Percentiles rank a stretch among this genome's conserved stretches.
phyloP scores from a whole-genome alignment of 2,329 filamentous ascomycete species.

The Colletotrichum tamarilloi region DNA sequence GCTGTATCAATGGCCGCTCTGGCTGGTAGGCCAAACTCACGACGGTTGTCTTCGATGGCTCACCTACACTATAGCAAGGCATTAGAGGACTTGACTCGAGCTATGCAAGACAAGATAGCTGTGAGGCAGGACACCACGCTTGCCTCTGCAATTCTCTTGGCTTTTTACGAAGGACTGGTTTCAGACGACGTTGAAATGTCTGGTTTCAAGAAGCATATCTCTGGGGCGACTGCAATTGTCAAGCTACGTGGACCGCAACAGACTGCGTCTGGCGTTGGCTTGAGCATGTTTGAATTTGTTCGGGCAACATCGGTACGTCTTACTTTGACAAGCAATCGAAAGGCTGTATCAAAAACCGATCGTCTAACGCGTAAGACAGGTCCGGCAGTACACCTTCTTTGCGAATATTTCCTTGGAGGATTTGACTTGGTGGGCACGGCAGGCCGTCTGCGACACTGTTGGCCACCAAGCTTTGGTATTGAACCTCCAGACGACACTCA shows the following conservation, averaged over 20 bases:
- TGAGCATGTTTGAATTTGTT: conserved; percentile 42
- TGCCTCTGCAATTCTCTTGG: conserved; percentile 38
- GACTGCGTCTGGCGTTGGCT: conserved; percentile 32
- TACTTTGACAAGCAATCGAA: neutral
- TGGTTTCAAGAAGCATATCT: conserved; percentile 39
- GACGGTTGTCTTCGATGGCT: conserved; percentile 35
- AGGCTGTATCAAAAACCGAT: neutral
- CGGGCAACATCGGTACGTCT: conserved; percentile 38
- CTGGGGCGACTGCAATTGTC: conserved; percentile 39
- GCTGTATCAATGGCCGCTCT: conserved; percentile 39
- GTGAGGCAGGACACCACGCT: conserved; percentile 38
- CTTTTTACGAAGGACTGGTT: conserved; percentile 40
- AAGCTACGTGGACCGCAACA: conserved; percentile 36
- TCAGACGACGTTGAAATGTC: conserved; percentile 36
- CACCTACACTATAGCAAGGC: conserved; percentile 39
- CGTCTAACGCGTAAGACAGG: conserved; percentile 12
- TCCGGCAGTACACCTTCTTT: conserved; percentile 41
- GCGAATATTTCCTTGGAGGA: conserved; percentile 38
- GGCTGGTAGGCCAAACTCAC: conserved; percentile 39
- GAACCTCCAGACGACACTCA: conserved; percentile 40
- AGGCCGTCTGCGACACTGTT: conserved; percentile 37
- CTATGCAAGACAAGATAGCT: conserved; percentile 36
- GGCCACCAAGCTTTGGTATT: conserved; percentile 39
- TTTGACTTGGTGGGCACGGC: conserved; percentile 39
- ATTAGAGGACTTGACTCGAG: conserved; percentile 37